A percentile compares a stretch with the other conserved stretches of the same genome.
These are phyloP conservation scores for Chlorella ohadii DNA, from an alignment of 139 green algal genomes.

Conservation along the genomic window DNA sequence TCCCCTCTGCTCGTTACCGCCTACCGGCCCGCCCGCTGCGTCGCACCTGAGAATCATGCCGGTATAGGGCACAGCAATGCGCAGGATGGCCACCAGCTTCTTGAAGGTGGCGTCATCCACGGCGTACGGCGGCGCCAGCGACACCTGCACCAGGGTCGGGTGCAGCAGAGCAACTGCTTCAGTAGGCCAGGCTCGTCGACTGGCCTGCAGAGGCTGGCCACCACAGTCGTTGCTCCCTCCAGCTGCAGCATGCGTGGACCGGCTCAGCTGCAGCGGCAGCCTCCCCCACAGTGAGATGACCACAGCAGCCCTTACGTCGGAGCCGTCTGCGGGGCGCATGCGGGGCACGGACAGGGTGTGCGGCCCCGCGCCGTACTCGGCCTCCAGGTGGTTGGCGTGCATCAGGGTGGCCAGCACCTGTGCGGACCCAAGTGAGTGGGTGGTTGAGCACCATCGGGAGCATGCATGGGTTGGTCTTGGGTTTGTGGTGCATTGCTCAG, in stretches of 20 bases:
- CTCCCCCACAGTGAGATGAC: no score
- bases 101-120: slow-evolving; percentile 77
- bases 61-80: slow-evolving; percentile 78
- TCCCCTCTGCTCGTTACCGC: no score
- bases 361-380: slow-evolving; percentile 68
- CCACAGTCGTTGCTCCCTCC: no score
- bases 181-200: no score
- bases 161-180: no score
- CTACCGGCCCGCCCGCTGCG: no score
- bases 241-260: no score
- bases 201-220: no score
- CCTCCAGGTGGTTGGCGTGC: slow-evolving; percentile 76
- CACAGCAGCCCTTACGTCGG: slow-evolving; percentile 54
- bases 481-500: no score
- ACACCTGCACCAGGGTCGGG: slow-evolving; percentile 35
- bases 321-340: slow-evolving; percentile 74
- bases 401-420: slow-evolving; percentile 70
- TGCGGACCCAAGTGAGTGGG: neutral
- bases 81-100: slow-evolving; percentile 76
- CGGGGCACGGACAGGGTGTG: slow-evolving; percentile 77
- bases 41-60: slow-evolving; percentile 71
- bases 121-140: slow-evolving; percentile 32
- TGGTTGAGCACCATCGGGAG: neutral
- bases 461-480: no score
- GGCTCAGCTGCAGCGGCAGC: no score